A percentile compares a stretch with the other conserved stretches of the same genome.
Evolutionary conservation across 139 green algal genomes (phyloP).

Genomic region (Chlorella sp.): DNA sequence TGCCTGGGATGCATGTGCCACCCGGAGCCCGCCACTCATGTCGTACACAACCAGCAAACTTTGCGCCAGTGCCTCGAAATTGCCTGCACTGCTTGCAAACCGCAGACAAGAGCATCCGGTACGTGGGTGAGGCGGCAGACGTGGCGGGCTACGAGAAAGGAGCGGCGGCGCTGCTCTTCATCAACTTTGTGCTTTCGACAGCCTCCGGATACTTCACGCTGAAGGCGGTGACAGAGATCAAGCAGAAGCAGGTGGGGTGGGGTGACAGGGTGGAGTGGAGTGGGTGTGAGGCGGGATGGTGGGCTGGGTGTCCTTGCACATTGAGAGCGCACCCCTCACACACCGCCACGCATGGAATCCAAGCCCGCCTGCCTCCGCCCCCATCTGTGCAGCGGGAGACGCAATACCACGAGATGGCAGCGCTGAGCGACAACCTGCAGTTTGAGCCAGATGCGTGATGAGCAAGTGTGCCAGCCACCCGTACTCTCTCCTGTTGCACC

Average conservation of each 20-base stretch:
- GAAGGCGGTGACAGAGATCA: conserved; percentile 60
- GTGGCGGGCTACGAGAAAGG: conserved; percentile 69
- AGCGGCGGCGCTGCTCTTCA: conserved; percentile 75
- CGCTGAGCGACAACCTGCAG: conserved; percentile 7
- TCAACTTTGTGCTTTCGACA: conserved; percentile 72
- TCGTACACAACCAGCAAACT: no score
- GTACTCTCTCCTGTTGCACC: no score
- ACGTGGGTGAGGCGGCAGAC: conserved; percentile 55
- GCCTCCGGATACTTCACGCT: conserved; percentile 51
- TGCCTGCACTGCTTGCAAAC: background rate
- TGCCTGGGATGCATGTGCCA: no score
- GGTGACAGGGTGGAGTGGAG: background rate
- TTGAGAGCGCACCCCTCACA: no score
- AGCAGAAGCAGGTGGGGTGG: conserved; percentile 53
- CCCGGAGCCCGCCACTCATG: no score
- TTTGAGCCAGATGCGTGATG: conserved; percentile 39
- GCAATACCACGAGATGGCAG: conserved; percentile 5
- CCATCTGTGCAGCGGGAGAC: conserved; percentile 5
- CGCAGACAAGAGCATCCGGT: conserved; percentile 30
- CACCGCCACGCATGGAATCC: no score
- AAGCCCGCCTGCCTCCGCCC: no score
- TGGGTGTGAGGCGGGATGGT: background rate
- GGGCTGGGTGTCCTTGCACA: no score
- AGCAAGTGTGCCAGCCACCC: no score
- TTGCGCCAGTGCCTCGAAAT: background rate